phyloP scores from a whole-genome alignment of 345 rosid species.

The Arabidopsis arenosa region DNA sequence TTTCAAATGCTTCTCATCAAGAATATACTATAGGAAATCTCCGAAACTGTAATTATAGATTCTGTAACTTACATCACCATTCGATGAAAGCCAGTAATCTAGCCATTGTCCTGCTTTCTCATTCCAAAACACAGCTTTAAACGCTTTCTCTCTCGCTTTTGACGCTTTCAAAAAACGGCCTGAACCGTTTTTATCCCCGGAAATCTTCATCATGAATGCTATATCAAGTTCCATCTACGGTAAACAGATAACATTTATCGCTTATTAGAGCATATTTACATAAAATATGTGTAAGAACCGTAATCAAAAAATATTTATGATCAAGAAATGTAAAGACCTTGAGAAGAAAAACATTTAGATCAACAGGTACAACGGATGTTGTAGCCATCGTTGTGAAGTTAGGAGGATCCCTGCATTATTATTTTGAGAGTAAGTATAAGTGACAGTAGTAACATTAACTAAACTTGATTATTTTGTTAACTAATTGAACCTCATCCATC shows the following conservation, averaged over 20 bases:
- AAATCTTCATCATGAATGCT: slow-evolving; percentile 63
- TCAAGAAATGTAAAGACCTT: slow-evolving; percentile 52
- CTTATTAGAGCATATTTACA: not conserved
- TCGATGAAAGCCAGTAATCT: slow-evolving; percentile 72
- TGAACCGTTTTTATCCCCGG: slow-evolving; percentile 53
- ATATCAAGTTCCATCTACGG: slow-evolving; percentile 91
- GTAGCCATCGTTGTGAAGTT: slow-evolving; percentile 67
- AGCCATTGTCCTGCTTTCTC: slow-evolving; percentile 81
- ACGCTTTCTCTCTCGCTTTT: slow-evolving; percentile 61
- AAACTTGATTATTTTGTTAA: not conserved
- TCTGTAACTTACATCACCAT: slow-evolving; percentile 36
- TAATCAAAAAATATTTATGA: not conserved
- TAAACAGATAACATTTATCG: not conserved
- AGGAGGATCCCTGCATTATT: slow-evolving; percentile 56
- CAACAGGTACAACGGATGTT: slow-evolving; percentile 84
- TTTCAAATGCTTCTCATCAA: not conserved
- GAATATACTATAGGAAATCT: not conserved
- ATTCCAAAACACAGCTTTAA: slow-evolving; percentile 74
- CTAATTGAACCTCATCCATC: slow-evolving; percentile 84
- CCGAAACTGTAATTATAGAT: not conserved
- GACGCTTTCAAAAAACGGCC: slow-evolving; percentile 60
- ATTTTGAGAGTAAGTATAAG: not conserved
- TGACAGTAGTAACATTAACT: not conserved
- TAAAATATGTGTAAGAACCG: not conserved
- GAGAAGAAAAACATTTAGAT: slow-evolving; percentile 74